A percentile compares a stretch with the other conserved stretches of the same genome.
phyloP scores from a whole-genome alignment of 108 stramenopile genomes.

The Cylindrotheca closterium region DNA sequence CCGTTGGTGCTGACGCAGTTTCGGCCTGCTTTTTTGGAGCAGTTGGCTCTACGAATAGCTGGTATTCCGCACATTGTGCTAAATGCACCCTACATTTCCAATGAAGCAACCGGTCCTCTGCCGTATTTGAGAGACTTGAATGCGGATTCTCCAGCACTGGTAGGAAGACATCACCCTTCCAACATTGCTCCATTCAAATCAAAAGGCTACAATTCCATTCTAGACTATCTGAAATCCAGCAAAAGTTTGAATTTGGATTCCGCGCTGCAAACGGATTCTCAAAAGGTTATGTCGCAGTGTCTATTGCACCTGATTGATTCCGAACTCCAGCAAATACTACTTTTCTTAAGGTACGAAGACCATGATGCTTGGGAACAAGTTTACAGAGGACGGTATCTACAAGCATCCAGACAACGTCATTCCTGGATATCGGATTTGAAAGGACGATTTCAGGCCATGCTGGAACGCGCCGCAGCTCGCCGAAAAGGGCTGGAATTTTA shows the following conservation, averaged over 20 bases:
- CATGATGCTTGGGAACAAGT: slow-evolving; percentile 66
- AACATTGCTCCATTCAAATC: slow-evolving; percentile 11
- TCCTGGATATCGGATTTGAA: slow-evolving; percentile 23
- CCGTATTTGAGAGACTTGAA: slow-evolving; percentile 43
- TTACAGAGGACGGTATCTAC: slow-evolving; percentile 51
- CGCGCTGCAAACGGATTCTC: slow-evolving; percentile 16
- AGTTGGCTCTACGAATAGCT: slow-evolving; percentile 61
- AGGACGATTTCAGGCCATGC: slow-evolving; percentile 55
- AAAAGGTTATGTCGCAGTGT: slow-evolving; percentile 19
- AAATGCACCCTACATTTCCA: slow-evolving; percentile 51
- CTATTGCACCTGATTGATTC: slow-evolving; percentile 43
- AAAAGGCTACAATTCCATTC: slow-evolving; percentile 46
- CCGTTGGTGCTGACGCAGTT: slow-evolving; percentile 49
- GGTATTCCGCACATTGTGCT: slow-evolving; percentile 51
- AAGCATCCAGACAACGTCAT: slow-evolving; percentile 23
- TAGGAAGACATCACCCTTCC: slow-evolving; percentile 60
- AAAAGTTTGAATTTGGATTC: slow-evolving; percentile 28
- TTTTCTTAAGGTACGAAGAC: slow-evolving; percentile 59
- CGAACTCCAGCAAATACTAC: slow-evolving; percentile 45
- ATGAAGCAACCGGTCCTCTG: slow-evolving; percentile 61
- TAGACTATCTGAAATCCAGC: slow-evolving; percentile 50
- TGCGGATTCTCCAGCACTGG: slow-evolving; percentile 28
- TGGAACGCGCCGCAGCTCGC: slow-evolving; percentile 45
- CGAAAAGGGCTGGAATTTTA: slow-evolving; percentile 18
- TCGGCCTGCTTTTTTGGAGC: slow-evolving; percentile 69